Base-by-base conservation (phyloP, 345 rosid genomes). In the Sonneratia alba region DNA sequence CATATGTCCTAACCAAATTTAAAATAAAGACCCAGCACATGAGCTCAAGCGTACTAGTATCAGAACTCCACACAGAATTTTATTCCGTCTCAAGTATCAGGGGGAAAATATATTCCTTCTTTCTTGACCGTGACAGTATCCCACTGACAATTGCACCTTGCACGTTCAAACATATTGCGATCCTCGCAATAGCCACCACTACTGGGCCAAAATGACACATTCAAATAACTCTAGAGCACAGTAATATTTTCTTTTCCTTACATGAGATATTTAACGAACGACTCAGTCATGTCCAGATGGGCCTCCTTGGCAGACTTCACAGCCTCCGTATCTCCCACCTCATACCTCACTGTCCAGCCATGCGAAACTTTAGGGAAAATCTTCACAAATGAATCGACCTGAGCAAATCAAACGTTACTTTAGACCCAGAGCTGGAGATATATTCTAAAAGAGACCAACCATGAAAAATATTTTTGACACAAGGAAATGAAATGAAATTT, bases 341-440 rank as follows among this genome's bases (percentile, higher is more conserved):
- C 65, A 78, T 85, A 93, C 77, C 98, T 81, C 32, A 91, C 75
- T 1, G 88, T 83, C 96, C 96, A 93, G 22, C 97, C 97, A 13
- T 91, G 97, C 3, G 73, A 69, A 42, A 86, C 89, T 70, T 84
- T 78, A 1, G 98, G 92, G 76, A 91, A 93, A 73, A 91, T 80
- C 87, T 89, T 93, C 77, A 88, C 93, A 38, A 74, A 76, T 43
- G 81, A 70, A 47, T 81, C 85, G 48, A 88, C 87, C 98, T 91
- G 76, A 42, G 62, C 16, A 48, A 15, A 4, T 2, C 65, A 38
- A 32, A 70, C 68, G 40, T 3, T 45, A 67, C 7, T 21, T 66
- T 66, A 36, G 43, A 67, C 45, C 6, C 43, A 37, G 13, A 9
- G 42, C 22, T 66, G 42, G 42, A 66, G 2, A 53, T 3, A 3